Evolutionary conservation across 768 basidiomycete genomes (phyloP), one percentile per base, ranked within the genome.

Genomic region (Mycena galericulata): DNA sequence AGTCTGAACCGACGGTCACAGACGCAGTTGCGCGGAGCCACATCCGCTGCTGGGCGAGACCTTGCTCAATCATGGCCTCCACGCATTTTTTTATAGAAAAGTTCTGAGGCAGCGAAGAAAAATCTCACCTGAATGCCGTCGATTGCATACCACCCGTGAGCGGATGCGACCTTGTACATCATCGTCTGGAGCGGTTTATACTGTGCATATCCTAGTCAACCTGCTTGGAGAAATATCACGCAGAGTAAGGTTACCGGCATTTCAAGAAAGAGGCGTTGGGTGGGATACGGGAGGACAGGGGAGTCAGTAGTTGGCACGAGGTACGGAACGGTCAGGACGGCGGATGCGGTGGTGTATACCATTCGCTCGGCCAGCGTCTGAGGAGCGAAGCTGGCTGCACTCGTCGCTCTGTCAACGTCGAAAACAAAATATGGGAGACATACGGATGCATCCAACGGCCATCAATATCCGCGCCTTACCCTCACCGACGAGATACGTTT

Each of bases 31-130:
- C 70, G 22, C 65, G 68, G 24, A 62, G 54, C 81, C 81, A 82
- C 80, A 82, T 81, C 27, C 81, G 75, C 61, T 82, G 81, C 50
- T 82, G 81, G 5, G 81, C 80, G 27, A 80, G 69, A 12, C 80
- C 80, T 59, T 82, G 81, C 55, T 82, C 80, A 14, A 81, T 75
- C 74, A 80, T 78, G 26, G 80, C 79, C 74, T 81, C 66, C 9
- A 56, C 29, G 24, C 34, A 46, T 58, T 9, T n/a, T n/a, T n/a
- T n/a, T n/a, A n/a, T n/a, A 55, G 49, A 27, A 2, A 29, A 26
- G 32, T 14, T 36, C 36, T 27, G 18, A n/a, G n/a, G n/a, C 3
- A 12, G 30, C 11, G 12, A 36, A 32, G 20, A 54, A 57, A 14
- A 24, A 17, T 32, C 5, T 29, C 18, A 76, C 76, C 67, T 79